phyloP scores from a whole-genome alignment of 1,284 basidiomycete genomes.

The Clitocybe nebularis region DNA sequence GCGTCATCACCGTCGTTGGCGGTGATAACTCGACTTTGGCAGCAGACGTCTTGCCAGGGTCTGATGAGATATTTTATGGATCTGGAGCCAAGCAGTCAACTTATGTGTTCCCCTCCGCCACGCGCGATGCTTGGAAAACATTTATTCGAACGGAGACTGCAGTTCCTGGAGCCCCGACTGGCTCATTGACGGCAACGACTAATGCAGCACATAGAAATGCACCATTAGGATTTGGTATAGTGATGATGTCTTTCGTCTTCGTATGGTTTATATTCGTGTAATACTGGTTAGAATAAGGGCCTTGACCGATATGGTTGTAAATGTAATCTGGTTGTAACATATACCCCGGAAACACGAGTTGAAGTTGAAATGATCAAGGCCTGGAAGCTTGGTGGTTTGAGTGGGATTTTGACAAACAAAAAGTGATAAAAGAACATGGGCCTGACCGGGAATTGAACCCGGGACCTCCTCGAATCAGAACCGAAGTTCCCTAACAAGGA shows the following conservation, averaged over 20 bases:
- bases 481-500: conserved; percentile 53
- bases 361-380: background rate
- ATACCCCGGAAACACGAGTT: too few species aligned
- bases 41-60: conserved; percentile 44
- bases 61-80: conserved; percentile 51
- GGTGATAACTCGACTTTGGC: conserved; percentile 45
- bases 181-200: background rate
- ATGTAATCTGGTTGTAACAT: too few species aligned
- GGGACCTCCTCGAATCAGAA: conserved; percentile 71
- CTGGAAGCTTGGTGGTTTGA: background rate
- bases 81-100: conserved; percentile 44
- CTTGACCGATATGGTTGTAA: too few species aligned
- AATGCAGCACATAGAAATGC: background rate
- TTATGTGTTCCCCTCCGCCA: conserved; percentile 48
- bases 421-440: conserved; percentile 33
- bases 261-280: too few species aligned
- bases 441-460: conserved; percentile 84
- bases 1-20: conserved; percentile 42
- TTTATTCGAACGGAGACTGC: conserved; percentile 33
- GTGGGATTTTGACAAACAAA: background rate
- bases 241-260: background rate
- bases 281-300: too few species aligned
- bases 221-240: background rate
- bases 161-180: conserved; percentile 7
- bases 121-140: conserved; percentile 52